Evolutionary conservation across 768 basidiomycete species (phyloP).

Genomic region (Dictyophora rubrovolvata): DNA sequence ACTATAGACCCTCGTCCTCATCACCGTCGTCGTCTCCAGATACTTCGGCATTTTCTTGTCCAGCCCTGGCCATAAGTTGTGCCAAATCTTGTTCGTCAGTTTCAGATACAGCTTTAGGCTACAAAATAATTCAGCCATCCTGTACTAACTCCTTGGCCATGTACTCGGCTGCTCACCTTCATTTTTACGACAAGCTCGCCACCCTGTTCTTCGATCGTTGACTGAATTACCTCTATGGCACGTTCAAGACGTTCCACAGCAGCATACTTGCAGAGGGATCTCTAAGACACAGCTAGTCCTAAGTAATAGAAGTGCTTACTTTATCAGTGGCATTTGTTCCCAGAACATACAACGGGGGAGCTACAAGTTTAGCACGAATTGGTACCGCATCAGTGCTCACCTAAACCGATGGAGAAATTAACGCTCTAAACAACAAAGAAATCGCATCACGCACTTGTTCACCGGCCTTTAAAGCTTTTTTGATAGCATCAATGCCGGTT

Average conservation of each 20-base stretch:
- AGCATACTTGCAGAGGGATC: constrained; percentile 40
- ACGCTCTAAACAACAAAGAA: background rate
- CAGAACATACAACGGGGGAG: constrained; percentile 91
- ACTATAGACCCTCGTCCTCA: constrained; percentile 34
- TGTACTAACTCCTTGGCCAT: background rate
- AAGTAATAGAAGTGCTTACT: constrained; percentile 27
- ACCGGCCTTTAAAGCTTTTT: constrained; percentile 80
- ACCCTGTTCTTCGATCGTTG: constrained; percentile 72
- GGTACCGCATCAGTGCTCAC: constrained; percentile 82
- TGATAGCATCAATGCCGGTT: constrained; percentile 93
- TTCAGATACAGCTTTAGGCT: constrained; percentile 98
- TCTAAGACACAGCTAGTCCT: background rate
- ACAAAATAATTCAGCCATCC: background rate
- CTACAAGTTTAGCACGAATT: constrained; percentile 94
- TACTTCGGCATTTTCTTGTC: constrained; percentile 90
- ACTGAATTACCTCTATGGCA: constrained; percentile 85
- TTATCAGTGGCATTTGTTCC: constrained; percentile 97
- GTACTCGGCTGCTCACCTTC: constrained; percentile 49
- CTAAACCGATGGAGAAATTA: constrained; percentile 2
- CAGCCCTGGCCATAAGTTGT: constrained; percentile 91
- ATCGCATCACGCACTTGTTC: constrained; percentile 39
- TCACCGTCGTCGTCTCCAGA: constrained; percentile 91
- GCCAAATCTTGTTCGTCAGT: constrained; percentile 96
- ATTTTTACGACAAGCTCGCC: constrained; percentile 90
- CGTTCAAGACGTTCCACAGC: constrained; percentile 90